Evolutionary conservation across 2,329 filamentous ascomycete genomes (phyloP).

Genomic region (Pestalotiopsis sp.): DNA sequence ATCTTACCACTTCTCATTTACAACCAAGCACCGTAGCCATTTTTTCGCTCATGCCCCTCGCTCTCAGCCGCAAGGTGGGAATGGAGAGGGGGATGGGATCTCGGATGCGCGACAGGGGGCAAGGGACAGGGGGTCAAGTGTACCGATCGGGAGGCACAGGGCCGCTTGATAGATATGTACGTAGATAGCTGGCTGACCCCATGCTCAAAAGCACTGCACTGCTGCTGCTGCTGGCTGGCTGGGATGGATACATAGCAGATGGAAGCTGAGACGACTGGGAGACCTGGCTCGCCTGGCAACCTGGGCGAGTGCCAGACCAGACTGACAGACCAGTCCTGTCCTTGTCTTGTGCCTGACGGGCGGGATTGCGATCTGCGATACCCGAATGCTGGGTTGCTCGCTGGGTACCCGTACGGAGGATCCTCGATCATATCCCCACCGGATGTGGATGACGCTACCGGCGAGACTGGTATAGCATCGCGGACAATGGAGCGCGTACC

Average conservation of each 20-base stretch:
- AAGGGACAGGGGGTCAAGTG: neutral
- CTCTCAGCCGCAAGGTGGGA: neutral
- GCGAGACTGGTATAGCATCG: no score
- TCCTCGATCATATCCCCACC: neutral
- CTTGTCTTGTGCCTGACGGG: neutral
- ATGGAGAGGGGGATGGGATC: neutral
- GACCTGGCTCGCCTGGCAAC: no score
- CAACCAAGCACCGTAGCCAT: no score
- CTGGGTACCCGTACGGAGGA: neutral
- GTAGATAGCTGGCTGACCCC: no score
- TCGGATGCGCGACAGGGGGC: neutral
- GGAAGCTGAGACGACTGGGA: no score
- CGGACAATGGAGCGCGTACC: no score
- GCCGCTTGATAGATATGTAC: neutral
- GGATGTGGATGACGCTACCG: neutral
- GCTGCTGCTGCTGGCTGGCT: neutral
- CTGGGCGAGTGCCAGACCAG: no score
- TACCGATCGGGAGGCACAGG: neutral
- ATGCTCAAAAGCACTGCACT: no score
- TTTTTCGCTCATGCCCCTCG: neutral
- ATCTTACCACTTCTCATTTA: neutral
- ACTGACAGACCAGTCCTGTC: no score
- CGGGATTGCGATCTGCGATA: neutral
- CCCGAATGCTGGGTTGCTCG: neutral
- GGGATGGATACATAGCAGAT: no score